A percentile compares a stretch with the other conserved stretches of the same genome.
Evolutionary conservation across 495 filamentous ascomycete genomes (phyloP).

Genomic region (Friedmanniomyces endolithicus): DNA sequence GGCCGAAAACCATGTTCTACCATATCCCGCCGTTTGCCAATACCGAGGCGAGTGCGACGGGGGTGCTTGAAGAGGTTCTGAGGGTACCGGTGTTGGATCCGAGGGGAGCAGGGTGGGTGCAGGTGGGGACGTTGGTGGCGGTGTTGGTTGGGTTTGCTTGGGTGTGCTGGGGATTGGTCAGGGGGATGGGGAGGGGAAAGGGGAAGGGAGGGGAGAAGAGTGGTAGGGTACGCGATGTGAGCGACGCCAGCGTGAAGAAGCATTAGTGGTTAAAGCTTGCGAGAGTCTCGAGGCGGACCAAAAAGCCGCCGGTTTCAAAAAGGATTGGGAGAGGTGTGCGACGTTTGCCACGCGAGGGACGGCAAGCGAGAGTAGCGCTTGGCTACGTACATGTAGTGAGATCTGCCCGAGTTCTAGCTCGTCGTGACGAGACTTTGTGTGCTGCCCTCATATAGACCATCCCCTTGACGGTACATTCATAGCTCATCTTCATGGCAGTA

Average conservation of each 20-base stretch:
- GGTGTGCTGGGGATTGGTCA: constrained; percentile 53
- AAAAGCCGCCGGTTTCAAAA: too few species aligned
- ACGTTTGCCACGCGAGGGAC: too few species aligned
- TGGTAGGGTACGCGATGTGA: too few species aligned
- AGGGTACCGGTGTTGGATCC: constrained; percentile 66
- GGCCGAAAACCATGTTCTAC: constrained; percentile 70
- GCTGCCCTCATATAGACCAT: too few species aligned
- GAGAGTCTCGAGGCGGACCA: too few species aligned
- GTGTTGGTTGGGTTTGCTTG: constrained; percentile 64
- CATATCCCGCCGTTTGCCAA: constrained; percentile 59
- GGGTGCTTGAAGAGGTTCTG: constrained; percentile 45
- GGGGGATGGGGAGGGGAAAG: background rate
- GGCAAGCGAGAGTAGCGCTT: too few species aligned
- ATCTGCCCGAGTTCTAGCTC: too few species aligned
- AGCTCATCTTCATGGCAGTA: too few species aligned
- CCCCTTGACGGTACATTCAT: too few species aligned
- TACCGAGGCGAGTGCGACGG: constrained; percentile 15
- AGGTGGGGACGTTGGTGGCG: constrained; percentile 54
- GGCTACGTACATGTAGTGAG: too few species aligned
- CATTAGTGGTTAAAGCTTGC: background rate
- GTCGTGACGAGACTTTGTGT: too few species aligned
- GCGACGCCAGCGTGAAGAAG: background rate
- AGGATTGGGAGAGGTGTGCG: too few species aligned
- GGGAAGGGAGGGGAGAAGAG: background rate
- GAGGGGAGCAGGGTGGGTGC: constrained; percentile 43